Evolutionary conservation across 768 basidiomycete species (phyloP), one percentile per base, ranked within the genome.

Genomic region (Termitomyces sp.): DNA sequence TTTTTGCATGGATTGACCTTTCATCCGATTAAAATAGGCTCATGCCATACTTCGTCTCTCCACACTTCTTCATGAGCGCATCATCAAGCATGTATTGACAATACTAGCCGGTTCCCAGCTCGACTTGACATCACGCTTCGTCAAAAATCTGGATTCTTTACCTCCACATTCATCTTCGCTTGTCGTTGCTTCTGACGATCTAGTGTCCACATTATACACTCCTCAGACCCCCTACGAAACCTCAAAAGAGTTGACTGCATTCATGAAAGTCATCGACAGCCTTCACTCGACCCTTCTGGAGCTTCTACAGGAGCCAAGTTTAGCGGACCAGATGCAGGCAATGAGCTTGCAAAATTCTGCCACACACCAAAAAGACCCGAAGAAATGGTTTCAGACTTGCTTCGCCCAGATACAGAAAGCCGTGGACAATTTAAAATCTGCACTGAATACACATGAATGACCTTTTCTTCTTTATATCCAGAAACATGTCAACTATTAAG

Each of bases 341-440:
- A 70, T 72, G 36, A 66, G 57, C 32, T 50, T 67, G 45, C 55
- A 67, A 52, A 49, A 59, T 18, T 38, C 60, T 3, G 28, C 48
- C 33, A 55, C 38, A 13, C 22, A 73, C 55, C 70, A 66, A 57
- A 76, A 71, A 58, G 78, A 81, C 33, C 70, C 75, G 18, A 72
- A 71, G 58, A 84, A 79, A 67, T 90, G 90, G 88, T 88, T 88
- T 67, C 77, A 79, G 51, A 78, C 79, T 12, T 91, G 89, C 69
- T 83, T 90, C 65, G 75, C 78, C 54, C 88, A 91, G 68, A 80
- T 90, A 66, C 70, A 76, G 62, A 84, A 81, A 65, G 71, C 77
- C 24, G 72, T 70, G 58, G 61, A 71, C 48, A 71, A 63, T 51
- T 58, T 79, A 50, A 60, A 64, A 36, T 70, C 66, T 11, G 69